phyloP scores from a whole-genome alignment of 331 rosid genomes.

The Pyracantha coccinea region DNA sequence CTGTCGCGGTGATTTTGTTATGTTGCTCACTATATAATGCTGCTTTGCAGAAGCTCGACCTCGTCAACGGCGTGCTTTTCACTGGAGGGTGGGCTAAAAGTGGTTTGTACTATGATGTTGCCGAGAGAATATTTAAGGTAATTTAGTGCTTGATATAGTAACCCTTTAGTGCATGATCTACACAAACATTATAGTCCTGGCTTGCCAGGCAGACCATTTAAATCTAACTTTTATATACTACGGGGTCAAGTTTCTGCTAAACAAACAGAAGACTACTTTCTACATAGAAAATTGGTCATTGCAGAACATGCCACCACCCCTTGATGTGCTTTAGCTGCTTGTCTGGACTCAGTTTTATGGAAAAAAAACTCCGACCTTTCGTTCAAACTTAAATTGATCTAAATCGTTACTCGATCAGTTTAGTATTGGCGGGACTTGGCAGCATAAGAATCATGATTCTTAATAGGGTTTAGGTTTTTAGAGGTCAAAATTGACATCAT shows the following conservation, averaged over 20 bases:
- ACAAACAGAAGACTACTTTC: not conserved
- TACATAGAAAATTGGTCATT: no score
- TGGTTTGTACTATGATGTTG: conserved; percentile 56
- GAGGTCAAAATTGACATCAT: not conserved
- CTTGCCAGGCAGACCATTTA: not conserved
- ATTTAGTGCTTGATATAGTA: not conserved
- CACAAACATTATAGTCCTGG: not conserved
- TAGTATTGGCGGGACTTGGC: not conserved
- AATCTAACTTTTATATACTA: not conserved
- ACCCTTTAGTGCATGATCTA: not conserved
- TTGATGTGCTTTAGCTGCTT: not conserved
- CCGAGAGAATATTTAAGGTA: conserved; percentile 59
- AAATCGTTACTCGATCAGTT: not conserved
- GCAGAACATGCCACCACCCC: no score
- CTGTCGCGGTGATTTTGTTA: not conserved
- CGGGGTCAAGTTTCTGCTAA: not conserved
- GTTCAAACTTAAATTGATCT: not conserved
- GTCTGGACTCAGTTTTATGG: no score
- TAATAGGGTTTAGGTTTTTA: not conserved
- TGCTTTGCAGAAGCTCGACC: conserved; percentile 65
- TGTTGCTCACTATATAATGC: not conserved
- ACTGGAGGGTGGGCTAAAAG: conserved; percentile 83
- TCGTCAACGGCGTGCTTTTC: conserved; percentile 86
- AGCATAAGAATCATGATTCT: not conserved
- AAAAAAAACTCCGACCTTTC: no score